Percentiles rank a stretch among this genome's conserved stretches.
These are phyloP conservation scores for Arachis monticola DNA, from an alignment of 331 rosid genomes.

Conservation along the genomic window DNA sequence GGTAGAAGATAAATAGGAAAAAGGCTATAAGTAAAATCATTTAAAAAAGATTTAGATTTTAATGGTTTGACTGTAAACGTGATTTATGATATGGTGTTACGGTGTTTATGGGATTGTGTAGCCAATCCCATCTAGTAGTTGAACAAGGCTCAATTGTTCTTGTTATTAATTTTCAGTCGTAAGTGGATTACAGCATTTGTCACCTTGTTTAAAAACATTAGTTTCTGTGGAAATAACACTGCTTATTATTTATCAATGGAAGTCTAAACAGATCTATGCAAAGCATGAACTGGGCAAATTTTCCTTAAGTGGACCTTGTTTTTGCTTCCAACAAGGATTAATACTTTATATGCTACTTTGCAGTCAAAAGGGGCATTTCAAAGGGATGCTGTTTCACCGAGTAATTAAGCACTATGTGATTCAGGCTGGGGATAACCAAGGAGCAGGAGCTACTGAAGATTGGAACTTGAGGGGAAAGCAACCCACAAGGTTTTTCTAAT, in stretches of 20 bases:
- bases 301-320: background rate
- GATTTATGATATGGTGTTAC: background rate
- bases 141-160: background rate
- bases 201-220: background rate
- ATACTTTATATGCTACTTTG: background rate
- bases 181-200: slow-evolving; percentile 7
- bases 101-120: background rate
- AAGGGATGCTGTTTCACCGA: slow-evolving; percentile 79
- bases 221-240: slow-evolving; percentile 18
- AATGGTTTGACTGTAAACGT: background rate
- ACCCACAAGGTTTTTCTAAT: slow-evolving; percentile 64
- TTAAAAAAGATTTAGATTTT: background rate
- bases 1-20: background rate
- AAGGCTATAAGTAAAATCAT: no score
- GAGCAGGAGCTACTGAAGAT: slow-evolving; percentile 74
- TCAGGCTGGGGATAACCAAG: slow-evolving; percentile 83
- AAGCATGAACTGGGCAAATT: background rate
- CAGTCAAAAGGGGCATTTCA: slow-evolving; percentile 91
- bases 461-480: slow-evolving; percentile 87
- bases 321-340: slow-evolving; percentile 5
- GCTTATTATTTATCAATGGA: background rate
- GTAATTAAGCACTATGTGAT: slow-evolving; percentile 85
- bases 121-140: background rate
- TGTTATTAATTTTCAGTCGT: slow-evolving; percentile 20
- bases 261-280: background rate